phyloP scores from a whole-genome alignment of 805 yeast species.

The Diddensiella caesifluorescens region DNA sequence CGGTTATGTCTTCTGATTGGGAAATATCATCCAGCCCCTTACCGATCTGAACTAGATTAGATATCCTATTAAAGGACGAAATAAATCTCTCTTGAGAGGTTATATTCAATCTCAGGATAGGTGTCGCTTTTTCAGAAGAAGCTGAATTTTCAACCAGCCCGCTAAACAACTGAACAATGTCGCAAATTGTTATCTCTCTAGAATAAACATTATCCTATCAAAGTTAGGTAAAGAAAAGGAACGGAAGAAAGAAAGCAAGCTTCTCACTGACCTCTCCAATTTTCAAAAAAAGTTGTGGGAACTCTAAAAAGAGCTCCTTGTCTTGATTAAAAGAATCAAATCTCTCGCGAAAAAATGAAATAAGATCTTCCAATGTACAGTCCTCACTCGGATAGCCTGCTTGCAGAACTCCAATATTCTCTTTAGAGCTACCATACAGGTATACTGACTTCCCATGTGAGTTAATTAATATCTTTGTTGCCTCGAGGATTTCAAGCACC shows the following conservation, averaged over 20 bases:
- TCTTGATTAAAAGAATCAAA: conserved; percentile 13
- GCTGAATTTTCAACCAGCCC: conserved; percentile 17
- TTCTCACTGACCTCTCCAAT: conserved; percentile 22
- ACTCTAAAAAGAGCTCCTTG: conserved; percentile 20
- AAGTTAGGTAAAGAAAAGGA: background rate
- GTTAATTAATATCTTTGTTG: background rate
- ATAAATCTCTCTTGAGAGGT: conserved; percentile 19
- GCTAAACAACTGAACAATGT: conserved; percentile 20
- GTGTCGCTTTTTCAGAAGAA: conserved; percentile 9
- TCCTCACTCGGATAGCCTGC: conserved; percentile 3
- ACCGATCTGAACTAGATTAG: conserved; percentile 11
- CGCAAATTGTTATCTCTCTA: conserved; percentile 23
- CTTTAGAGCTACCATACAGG: background rate
- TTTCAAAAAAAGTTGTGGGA: conserved; percentile 22
- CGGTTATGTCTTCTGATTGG: conserved; percentile 3
- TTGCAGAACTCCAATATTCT: background rate
- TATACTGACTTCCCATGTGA: background rate
- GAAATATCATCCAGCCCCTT: conserved; percentile 16
- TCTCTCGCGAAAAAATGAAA: conserved; percentile 12
- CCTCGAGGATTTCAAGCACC: background rate
- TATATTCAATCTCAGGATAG: conserved; percentile 15
- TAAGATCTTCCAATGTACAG: conserved; percentile 19
- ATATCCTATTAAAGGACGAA: conserved; percentile 18
- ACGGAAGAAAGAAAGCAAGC: background rate
- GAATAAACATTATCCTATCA: conserved; percentile 25